Conservation (phyloP, 352 stramenopile genomes). For the Globisporangium spiculum region DNA sequence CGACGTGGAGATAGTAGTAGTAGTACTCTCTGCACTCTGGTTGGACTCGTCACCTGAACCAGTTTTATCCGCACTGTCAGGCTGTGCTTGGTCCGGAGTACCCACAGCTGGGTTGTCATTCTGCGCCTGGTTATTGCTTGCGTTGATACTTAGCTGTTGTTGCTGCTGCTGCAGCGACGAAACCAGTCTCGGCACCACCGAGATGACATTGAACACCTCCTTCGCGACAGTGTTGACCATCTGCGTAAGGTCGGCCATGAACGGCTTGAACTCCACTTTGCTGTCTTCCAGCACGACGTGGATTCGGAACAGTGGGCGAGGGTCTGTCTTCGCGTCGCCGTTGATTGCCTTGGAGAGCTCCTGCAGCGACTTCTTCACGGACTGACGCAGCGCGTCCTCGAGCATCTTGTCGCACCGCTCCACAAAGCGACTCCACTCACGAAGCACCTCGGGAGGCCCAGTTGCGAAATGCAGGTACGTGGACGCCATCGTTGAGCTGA, state of each 20-base stretch:
- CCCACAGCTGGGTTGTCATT: slow-evolving; percentile 6
- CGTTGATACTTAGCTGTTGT: neutral
- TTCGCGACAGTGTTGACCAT: slow-evolving; percentile 95
- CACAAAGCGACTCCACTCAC: slow-evolving; percentile 91
- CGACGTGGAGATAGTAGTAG: neutral
- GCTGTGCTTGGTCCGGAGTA: neutral
- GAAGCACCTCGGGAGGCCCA: slow-evolving; percentile 87
- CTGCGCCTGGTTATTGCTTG: slow-evolving; percentile 23
- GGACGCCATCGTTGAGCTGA: slow-evolving; percentile 88
- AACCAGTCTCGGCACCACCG: slow-evolving; percentile 86
- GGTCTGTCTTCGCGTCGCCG: slow-evolving; percentile 89
- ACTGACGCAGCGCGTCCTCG: slow-evolving; percentile 88
- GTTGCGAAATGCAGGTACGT: slow-evolving; percentile 92
- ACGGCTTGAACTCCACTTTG: slow-evolving; percentile 92
- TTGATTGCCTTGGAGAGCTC: slow-evolving; percentile 94
- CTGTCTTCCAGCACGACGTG: slow-evolving; percentile 93
- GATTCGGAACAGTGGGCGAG: slow-evolving; percentile 90
- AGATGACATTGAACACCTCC: slow-evolving; percentile 94
- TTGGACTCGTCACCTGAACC: slow-evolving; percentile 3
- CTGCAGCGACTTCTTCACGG: slow-evolving; percentile 94
- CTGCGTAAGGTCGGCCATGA: slow-evolving; percentile 93
- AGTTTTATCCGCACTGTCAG: slow-evolving; percentile 3
- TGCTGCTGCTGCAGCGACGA: slow-evolving; percentile 35
- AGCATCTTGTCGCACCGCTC: slow-evolving; percentile 89
- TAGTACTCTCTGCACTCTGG: neutral